These are phyloP conservation scores for Wilcoxina mikolae DNA, from an alignment of 495 filamentous ascomycete genomes.

Conservation along the genomic window DNA sequence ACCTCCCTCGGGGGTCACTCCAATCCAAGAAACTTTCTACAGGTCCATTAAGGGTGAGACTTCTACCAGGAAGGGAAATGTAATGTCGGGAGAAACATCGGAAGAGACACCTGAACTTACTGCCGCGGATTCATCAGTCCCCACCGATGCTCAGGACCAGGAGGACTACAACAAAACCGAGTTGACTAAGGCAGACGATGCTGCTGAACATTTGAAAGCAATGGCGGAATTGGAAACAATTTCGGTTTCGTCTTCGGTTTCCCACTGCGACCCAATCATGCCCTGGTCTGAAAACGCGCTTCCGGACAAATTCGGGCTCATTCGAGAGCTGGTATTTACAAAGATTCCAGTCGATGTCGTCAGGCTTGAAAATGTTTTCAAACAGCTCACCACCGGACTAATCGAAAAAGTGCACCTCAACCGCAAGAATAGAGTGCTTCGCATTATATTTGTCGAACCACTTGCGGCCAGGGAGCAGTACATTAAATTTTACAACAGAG, in stretches of 20 bases:
- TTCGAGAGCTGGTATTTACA: not conserved
- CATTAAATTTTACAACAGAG: not conserved
- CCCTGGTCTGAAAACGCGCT: not conserved
- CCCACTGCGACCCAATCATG: not conserved
- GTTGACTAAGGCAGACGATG: too few species aligned
- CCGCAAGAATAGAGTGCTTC: not conserved
- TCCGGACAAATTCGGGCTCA: not conserved
- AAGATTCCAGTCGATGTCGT: not conserved
- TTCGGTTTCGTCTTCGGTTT: not conserved
- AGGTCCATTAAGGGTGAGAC: too few species aligned
- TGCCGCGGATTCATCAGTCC: too few species aligned
- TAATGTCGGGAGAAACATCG: too few species aligned
- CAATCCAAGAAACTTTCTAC: too few species aligned
- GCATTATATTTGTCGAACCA: not conserved
- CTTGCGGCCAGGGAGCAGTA: not conserved
- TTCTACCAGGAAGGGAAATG: too few species aligned
- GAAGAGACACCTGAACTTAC: too few species aligned
- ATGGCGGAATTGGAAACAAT: not conserved
- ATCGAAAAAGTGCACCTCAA: not conserved
- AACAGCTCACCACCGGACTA: not conserved
- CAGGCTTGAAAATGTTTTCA: not conserved
- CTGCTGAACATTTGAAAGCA: too few species aligned
- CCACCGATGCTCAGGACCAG: too few species aligned
- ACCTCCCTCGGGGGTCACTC: too few species aligned
- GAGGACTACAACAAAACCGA: too few species aligned